Evolutionary conservation across 139 green algal species (phyloP).

Genomic region (Volvox reticuliferus): DNA sequence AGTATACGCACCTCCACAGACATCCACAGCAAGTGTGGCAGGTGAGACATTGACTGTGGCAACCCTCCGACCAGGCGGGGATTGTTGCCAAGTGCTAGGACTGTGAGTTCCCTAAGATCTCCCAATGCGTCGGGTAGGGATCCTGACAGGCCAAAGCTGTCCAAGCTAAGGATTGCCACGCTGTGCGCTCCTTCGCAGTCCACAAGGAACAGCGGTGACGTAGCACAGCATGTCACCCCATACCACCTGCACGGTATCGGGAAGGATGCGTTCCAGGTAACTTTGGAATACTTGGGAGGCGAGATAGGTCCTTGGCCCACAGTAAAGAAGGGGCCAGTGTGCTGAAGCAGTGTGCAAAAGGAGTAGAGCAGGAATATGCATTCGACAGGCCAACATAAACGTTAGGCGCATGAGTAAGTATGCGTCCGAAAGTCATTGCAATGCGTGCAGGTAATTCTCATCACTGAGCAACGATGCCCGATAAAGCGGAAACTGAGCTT

Average conservation of each 20-base stretch:
- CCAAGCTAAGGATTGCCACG: conserved; percentile 49
- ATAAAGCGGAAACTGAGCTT: too few relatives aligned
- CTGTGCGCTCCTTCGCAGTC: conserved; percentile 3
- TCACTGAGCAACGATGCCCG: too few relatives aligned
- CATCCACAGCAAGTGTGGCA: conserved; percentile 51
- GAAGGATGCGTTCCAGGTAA: neutral
- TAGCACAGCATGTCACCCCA: conserved; percentile 55
- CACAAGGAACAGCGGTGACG: conserved; percentile 39
- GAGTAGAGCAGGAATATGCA: too few relatives aligned
- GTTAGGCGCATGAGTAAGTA: too few relatives aligned
- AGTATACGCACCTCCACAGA: conserved; percentile 46
- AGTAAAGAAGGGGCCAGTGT: too few relatives aligned
- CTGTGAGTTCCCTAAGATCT: conserved; percentile 33
- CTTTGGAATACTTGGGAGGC: too few relatives aligned
- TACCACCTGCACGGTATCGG: conserved; percentile 41
- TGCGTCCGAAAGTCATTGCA: too few relatives aligned
- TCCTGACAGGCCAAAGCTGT: conserved; percentile 48
- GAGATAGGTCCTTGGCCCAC: too few relatives aligned
- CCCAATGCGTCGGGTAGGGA: conserved; percentile 35
- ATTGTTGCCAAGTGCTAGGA: conserved; percentile 48
- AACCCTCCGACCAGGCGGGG: conserved; percentile 33
- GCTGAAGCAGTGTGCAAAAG: too few relatives aligned
- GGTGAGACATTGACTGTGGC: neutral
- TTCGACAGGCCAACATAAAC: too few relatives aligned
- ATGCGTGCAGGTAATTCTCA: too few relatives aligned